Evolutionary conservation across 73 alveolate genomes (phyloP).

Genomic region (Paramecium caudatum): DNA sequence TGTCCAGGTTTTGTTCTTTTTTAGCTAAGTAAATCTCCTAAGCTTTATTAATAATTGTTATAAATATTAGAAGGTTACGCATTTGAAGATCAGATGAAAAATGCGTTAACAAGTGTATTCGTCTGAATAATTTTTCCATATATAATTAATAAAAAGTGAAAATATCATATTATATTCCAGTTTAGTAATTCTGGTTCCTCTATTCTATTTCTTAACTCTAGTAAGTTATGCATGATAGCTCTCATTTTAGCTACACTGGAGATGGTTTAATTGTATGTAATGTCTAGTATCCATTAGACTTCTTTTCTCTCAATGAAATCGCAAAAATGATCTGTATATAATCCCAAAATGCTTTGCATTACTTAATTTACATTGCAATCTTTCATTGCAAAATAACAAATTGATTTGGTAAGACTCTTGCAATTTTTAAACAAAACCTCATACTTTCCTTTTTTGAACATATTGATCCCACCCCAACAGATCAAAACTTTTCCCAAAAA

Average conservation of each 20-base stretch:
- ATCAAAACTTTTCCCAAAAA: background rate
- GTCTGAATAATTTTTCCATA: too few species aligned
- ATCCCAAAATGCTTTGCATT: constrained; percentile 31
- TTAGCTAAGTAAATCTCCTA: too few species aligned
- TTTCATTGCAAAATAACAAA: background rate
- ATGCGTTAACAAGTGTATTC: too few species aligned
- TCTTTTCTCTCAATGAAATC: background rate
- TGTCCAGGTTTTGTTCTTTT: too few species aligned
- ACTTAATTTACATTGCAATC: background rate
- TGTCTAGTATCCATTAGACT: constrained; percentile 17
- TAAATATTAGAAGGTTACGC: too few species aligned
- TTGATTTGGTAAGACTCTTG: background rate
- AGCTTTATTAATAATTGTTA: too few species aligned
- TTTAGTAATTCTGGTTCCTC: background rate
- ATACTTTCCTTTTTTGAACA: constrained; percentile 57
- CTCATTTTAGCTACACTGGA: background rate
- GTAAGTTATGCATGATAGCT: background rate
- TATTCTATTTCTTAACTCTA: background rate
- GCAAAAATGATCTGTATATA: constrained; percentile 39
- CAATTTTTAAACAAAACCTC: constrained; percentile 59
- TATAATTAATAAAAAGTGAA: too few species aligned
- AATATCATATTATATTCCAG: constrained; percentile 42
- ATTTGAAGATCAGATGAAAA: too few species aligned
- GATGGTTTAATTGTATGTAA: background rate
- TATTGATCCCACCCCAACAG: constrained; percentile 33